Evolutionary conservation across 2,329 filamentous ascomycete genomes (phyloP).

Genomic region (Colletotrichum sp.): DNA sequence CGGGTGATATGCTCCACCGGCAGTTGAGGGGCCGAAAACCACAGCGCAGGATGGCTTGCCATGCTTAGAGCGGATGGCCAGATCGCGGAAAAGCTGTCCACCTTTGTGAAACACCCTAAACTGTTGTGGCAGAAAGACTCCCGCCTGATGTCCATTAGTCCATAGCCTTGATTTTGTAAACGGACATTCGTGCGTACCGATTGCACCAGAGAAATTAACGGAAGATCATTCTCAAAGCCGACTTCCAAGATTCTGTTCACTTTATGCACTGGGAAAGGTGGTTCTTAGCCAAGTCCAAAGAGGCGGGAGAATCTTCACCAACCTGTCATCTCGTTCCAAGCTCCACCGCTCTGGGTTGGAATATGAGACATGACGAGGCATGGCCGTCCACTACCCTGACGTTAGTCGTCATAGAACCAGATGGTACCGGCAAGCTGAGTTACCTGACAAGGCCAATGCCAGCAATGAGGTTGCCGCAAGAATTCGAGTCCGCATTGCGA

Average conservation of each 20-base stretch:
- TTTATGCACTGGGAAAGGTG: background rate
- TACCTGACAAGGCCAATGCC: background rate
- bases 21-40: background rate
- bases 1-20: background rate
- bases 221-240: background rate
- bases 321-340: background rate
- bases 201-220: background rate
- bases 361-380: background rate
- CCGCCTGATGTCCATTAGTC: fast-evolving
- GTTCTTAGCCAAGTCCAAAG: background rate
- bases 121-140: background rate
- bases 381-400: background rate
- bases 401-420: background rate
- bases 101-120: background rate
- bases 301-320: fast-evolving
- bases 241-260: background rate
- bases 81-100: background rate
- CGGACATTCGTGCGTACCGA: background rate
- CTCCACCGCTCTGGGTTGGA: background rate
- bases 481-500: background rate
- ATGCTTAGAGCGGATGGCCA: background rate
- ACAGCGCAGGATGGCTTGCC: background rate
- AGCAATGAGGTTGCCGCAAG: background rate
- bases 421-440: background rate
- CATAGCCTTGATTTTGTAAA: background rate